Evolutionary conservation across 2,329 filamentous ascomycete species (phyloP).

Genomic region (Fonsecaea nubica): DNA sequence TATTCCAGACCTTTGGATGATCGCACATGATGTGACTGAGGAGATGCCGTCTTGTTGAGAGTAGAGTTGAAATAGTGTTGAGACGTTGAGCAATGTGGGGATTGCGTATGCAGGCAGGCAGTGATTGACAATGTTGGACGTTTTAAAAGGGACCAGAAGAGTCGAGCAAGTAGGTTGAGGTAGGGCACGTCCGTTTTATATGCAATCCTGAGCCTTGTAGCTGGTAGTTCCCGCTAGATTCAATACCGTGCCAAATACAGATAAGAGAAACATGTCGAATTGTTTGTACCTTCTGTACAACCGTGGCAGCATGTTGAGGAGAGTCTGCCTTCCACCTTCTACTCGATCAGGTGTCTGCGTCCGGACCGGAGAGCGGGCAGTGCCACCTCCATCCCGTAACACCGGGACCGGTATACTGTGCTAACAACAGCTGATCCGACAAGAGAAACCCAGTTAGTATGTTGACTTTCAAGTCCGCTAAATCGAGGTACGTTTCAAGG

Average conservation of each 20-base stretch:
- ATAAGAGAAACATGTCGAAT: constrained; percentile 15
- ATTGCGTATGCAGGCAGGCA: neutral
- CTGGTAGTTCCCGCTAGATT: constrained; percentile 9
- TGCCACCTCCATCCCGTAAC: constrained; percentile 20
- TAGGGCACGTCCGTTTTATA: constrained; percentile 26
- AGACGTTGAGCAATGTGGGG: neutral
- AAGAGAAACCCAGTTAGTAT: neutral
- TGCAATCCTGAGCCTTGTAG: constrained; percentile 23
- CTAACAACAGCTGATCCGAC: constrained; percentile 7
- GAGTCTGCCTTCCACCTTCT: constrained; percentile 4
- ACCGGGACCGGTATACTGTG: constrained; percentile 16
- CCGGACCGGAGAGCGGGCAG: constrained; percentile 11
- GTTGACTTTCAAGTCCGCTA: neutral
- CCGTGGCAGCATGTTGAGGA: constrained; percentile 5
- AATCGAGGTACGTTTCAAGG: constrained; percentile 8
- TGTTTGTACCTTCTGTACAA: constrained; percentile 19
- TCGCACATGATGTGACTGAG: constrained; percentile 27
- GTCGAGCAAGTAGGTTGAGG: neutral
- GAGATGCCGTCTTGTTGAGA: neutral
- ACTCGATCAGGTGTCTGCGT: constrained; percentile 11
- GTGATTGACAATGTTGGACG: constrained; percentile 2
- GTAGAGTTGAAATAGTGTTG: neutral
- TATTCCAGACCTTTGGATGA: constrained; percentile 24
- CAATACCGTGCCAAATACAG: neutral
- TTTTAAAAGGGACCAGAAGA: constrained; percentile 12